Evolutionary conservation across 768 basidiomycete genomes (phyloP).

Genomic region (Pisolithus microcarpus): DNA sequence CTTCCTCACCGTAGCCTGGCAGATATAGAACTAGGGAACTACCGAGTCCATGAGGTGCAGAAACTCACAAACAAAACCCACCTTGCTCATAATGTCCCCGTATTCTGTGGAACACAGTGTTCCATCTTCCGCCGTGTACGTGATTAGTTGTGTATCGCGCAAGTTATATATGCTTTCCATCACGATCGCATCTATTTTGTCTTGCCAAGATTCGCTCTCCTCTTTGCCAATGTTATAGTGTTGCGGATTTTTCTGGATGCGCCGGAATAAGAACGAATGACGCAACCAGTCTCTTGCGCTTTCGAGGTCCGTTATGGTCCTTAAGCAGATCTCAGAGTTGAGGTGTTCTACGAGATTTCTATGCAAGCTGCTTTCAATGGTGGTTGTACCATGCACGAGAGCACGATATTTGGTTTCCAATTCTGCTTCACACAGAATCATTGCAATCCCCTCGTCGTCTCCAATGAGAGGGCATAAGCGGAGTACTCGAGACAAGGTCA

Average conservation of each 20-base stretch:
- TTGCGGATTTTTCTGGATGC: constrained; percentile 76
- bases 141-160: constrained; percentile 53
- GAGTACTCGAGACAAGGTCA: background rate
- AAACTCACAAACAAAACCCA: constrained; percentile 20
- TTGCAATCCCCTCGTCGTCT: constrained; percentile 80
- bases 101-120: constrained; percentile 60
- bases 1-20: constrained; percentile 52
- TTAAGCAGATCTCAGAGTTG: constrained; percentile 87
- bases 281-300: constrained; percentile 79
- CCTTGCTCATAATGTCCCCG: constrained; percentile 86
- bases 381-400: constrained; percentile 61
- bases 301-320: constrained; percentile 64
- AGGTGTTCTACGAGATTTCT: constrained; percentile 81
- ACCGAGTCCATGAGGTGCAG: constrained; percentile 2
- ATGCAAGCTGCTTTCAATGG: constrained; percentile 84
- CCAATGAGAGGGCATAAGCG: constrained; percentile 1
- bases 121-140: constrained; percentile 34
- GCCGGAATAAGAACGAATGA: constrained; percentile 79
- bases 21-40: constrained; percentile 58
- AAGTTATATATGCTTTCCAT: constrained; percentile 55
- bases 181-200: constrained; percentile 68
- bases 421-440: constrained; percentile 74
- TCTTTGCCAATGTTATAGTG: constrained; percentile 64
- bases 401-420: constrained; percentile 66
- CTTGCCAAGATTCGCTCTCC: constrained; percentile 57